phyloP scores from a whole-genome alignment of 257 asterid species.

The Scutellaria barbata region DNA sequence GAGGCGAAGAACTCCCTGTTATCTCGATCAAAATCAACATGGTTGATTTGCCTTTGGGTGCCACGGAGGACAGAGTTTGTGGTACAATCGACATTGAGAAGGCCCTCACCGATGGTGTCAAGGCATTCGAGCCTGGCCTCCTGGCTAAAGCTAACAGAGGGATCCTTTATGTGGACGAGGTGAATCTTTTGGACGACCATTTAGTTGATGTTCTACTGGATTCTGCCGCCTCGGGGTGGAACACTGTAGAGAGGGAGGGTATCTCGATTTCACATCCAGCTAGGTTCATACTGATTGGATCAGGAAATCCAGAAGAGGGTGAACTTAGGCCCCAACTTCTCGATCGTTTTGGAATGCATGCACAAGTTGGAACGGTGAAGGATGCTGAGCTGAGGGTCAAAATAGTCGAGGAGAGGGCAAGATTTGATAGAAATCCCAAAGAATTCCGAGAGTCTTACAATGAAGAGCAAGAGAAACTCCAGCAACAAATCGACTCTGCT shows the following conservation, averaged over 20 bases:
- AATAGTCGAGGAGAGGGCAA: conserved; percentile 91
- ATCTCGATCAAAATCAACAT: conserved; percentile 71
- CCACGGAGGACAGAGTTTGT: conserved; percentile 92
- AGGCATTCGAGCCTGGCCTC: conserved; percentile 96
- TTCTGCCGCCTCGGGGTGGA: conserved; percentile 97
- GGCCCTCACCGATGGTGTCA: conserved; percentile 93
- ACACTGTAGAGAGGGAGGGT: conserved; percentile 92
- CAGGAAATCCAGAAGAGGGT: conserved; percentile 98
- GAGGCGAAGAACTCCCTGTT: conserved; percentile 59
- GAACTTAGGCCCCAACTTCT: conserved; percentile 97
- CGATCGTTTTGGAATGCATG: conserved; percentile 97
- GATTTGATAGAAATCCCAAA: conserved; percentile 78
- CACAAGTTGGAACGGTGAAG: conserved; percentile 83
- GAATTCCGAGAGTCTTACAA: conserved; percentile 73
- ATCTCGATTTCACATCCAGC: conserved; percentile 96
- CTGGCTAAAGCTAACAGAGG: conserved; percentile 92
- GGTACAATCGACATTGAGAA: conserved; percentile 95
- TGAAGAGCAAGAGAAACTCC: conserved; percentile 84
- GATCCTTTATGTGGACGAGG: conserved; percentile 89
- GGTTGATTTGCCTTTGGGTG: conserved; percentile 96
- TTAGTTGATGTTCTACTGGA: conserved; percentile 86
- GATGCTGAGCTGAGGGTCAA: conserved; percentile 95
- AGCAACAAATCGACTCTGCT: conserved; percentile 71
- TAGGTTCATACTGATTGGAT: conserved; percentile 86
- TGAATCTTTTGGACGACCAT: conserved; percentile 92